Percentiles rank a stretch among this genome's conserved stretches.
phyloP scores from a whole-genome alignment of 192 early-diverging fungal genomes.

The Martensiomyces pterosporus region DNA sequence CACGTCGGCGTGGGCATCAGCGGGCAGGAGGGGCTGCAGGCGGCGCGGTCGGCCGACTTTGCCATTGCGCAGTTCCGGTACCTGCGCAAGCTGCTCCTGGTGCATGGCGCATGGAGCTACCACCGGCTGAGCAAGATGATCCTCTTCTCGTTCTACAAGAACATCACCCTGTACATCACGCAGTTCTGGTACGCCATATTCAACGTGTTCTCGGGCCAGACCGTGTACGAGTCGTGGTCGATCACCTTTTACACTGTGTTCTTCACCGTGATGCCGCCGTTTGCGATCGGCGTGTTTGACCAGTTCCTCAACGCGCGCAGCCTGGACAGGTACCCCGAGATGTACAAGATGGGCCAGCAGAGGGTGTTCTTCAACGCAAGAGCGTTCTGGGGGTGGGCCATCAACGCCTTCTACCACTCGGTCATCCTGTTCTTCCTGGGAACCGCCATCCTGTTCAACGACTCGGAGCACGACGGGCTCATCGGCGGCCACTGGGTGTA shows the following conservation, averaged over 20 bases:
- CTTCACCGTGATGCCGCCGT: conserved; percentile 91
- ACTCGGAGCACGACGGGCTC: conserved; percentile 63
- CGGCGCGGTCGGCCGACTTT: conserved; percentile 94
- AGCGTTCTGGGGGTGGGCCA: conserved; percentile 89
- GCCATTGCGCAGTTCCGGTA: conserved; percentile 98
- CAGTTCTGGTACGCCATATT: conserved; percentile 96
- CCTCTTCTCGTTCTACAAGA: conserved; percentile 99
- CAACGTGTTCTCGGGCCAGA: conserved; percentile 95
- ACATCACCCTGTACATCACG: conserved; percentile 96
- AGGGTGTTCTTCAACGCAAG: conserved; percentile 75
- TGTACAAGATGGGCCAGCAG: conserved; percentile 78
- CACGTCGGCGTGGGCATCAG: conserved; percentile 97
- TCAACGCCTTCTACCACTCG: conserved; percentile 92
- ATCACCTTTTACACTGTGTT: conserved; percentile 92
- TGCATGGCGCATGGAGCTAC: conserved; percentile 98
- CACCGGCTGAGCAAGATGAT: conserved; percentile 92
- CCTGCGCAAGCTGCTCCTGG: conserved; percentile 89
- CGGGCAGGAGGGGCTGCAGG: conserved; percentile 95
- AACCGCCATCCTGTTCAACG: conserved; percentile 61
- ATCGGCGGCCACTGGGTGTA: conserved; percentile 86
- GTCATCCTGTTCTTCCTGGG: conserved; percentile 73
- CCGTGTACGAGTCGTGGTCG: conserved; percentile 98
- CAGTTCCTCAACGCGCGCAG: conserved; percentile 89
- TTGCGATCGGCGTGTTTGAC: conserved; percentile 98
- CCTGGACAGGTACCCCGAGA: conserved; percentile 95